Percentiles rank a stretch among this genome's conserved stretches.
phyloP scores from a whole-genome alignment of 2,329 filamentous ascomycete genomes.

The Pestalotiopsis sp. region DNA sequence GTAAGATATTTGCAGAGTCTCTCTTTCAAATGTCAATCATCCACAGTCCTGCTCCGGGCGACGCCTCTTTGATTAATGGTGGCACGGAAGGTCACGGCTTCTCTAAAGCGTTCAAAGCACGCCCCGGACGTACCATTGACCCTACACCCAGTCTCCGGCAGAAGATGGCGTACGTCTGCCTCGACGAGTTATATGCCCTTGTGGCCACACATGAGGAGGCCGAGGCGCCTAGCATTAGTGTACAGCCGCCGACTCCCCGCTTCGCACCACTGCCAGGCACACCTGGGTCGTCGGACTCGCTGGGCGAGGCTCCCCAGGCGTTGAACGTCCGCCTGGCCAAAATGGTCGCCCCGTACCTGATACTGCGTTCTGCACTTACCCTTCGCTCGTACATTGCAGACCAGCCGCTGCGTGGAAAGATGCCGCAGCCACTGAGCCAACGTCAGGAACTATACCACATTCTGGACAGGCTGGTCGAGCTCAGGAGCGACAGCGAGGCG shows the following conservation, averaged over 20 bases:
- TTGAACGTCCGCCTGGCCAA: conserved; percentile 67
- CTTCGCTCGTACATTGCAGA: conserved; percentile 88
- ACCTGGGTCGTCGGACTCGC: conserved; percentile 22
- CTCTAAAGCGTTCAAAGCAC: conserved; percentile 62
- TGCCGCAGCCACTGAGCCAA: conserved; percentile 85
- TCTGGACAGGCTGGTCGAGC: conserved; percentile 64
- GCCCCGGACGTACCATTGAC: conserved; percentile 74
- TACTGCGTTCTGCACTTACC: conserved; percentile 78
- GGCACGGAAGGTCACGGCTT: conserved; percentile 53
- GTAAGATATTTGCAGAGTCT: conserved; percentile 71
- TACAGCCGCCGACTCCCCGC: conserved; percentile 49
- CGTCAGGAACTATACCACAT: conserved; percentile 77
- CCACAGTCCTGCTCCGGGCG: conserved; percentile 61
- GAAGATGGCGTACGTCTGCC: conserved; percentile 78
- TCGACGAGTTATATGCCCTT: conserved; percentile 77
- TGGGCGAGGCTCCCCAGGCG: conserved; percentile 31
- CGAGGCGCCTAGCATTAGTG: conserved; percentile 36
- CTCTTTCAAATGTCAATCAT: conserved; percentile 85
- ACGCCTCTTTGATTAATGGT: conserved; percentile 61
- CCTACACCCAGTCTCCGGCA: conserved; percentile 66
- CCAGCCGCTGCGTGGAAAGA: conserved; percentile 83
- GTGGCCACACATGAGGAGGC: conserved; percentile 54
- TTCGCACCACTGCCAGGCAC: conserved; percentile 34
- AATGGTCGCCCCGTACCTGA: conserved; percentile 78
- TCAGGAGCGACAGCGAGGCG: conserved; percentile 71